A percentile compares a stretch with the other conserved stretches of the same genome.
phyloP scores from a whole-genome alignment of 176 grass and related monocot genomes.

The Pontederia paniculata region DNA sequence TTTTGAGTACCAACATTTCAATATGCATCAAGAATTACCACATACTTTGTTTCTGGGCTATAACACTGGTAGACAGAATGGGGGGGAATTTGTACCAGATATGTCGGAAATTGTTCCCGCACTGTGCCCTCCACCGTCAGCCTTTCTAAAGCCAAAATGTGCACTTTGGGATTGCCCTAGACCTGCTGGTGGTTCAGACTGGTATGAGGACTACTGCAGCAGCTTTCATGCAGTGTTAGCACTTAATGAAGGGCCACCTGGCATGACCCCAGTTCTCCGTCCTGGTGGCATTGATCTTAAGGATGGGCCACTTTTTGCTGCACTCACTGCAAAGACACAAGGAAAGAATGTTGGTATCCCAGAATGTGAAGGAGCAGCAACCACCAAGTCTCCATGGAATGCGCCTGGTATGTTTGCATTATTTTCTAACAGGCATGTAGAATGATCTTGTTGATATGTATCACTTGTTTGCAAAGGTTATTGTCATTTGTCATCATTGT shows the following conservation, averaged over 20 bases:
- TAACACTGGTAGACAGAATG: slow-evolving; percentile 34
- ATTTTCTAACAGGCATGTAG: not conserved
- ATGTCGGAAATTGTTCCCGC: slow-evolving; percentile 71
- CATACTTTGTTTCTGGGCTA: slow-evolving; percentile 36
- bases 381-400: slow-evolving; percentile 4
- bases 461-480: too few relatives aligned
- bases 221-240: slow-evolving; percentile 8
- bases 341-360: slow-evolving; percentile 9
- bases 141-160: slow-evolving; percentile 77
- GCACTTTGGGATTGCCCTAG: slow-evolving; percentile 54
- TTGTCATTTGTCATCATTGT: too few relatives aligned
- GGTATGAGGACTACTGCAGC: slow-evolving; percentile 3
- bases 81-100: slow-evolving; percentile 33
- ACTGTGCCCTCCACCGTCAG: slow-evolving; percentile 53
- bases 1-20: slow-evolving; percentile 60
- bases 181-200: slow-evolving; percentile 7
- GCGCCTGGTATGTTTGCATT: slow-evolving; percentile 1
- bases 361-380: slow-evolving; percentile 11
- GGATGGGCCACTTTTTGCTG: slow-evolving; percentile 8
- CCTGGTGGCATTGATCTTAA: slow-evolving; percentile 3
- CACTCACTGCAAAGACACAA: slow-evolving; percentile 5
- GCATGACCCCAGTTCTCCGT: slow-evolving; percentile 5
- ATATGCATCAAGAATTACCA: slow-evolving; percentile 40
- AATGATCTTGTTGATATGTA: not conserved
- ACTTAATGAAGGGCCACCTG: slow-evolving; percentile 4